Conservation (phyloP, 2,329 filamentous ascomycete genomes). For the Penicillium aurantiogriseum region DNA sequence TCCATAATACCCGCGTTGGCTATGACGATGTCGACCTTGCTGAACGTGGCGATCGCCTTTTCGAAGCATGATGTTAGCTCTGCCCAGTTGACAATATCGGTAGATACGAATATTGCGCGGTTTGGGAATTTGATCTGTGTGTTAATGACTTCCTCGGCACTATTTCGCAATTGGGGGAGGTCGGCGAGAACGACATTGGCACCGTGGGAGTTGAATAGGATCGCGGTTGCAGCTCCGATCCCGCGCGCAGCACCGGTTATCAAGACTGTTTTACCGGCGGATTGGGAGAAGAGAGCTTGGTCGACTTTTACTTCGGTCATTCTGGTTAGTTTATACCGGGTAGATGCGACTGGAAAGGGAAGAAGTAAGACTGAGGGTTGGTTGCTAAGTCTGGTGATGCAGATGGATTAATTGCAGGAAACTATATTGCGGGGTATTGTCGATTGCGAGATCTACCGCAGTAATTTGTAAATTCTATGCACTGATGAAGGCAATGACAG, state of each 20-base stretch:
- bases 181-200: slow-evolving; percentile 45
- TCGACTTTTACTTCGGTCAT: not conserved
- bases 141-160: slow-evolving; percentile 7
- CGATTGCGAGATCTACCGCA: not conserved
- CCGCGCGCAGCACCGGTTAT: slow-evolving; percentile 44
- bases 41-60: slow-evolving; percentile 32
- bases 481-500: not conserved
- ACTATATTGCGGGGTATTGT: not conserved
- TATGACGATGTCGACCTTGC: slow-evolving; percentile 41
- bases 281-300: not conserved
- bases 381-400: not conserved
- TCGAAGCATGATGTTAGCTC: slow-evolving; percentile 39
- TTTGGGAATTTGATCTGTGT: slow-evolving; percentile 9
- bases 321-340: not conserved
- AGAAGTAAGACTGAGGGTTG: not conserved
- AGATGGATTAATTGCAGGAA: not conserved
- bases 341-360: not conserved
- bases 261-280: slow-evolving; percentile 36
- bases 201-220: slow-evolving; percentile 36
- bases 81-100: slow-evolving; percentile 39
- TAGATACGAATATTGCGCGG: slow-evolving; percentile 33
- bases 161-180: not conserved
- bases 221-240: slow-evolving; percentile 44
- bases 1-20: slow-evolving; percentile 47
- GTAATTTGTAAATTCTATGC: not conserved